Conservation (phyloP, 2,329 filamentous ascomycete genomes). For the Xylaria hypoxylon region DNA sequence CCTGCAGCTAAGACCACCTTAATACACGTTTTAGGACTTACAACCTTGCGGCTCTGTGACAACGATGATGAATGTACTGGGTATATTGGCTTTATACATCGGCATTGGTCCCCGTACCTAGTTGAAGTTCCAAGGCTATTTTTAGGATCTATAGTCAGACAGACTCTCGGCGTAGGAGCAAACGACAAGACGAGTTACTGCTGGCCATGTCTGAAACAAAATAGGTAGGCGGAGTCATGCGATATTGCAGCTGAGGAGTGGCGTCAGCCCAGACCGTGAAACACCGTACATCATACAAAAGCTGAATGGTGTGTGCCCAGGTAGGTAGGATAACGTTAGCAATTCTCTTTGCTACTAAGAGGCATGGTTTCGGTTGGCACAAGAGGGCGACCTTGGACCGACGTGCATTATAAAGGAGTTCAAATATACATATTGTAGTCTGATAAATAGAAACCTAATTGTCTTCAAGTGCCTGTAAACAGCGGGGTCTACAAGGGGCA, state of each 20-base stretch:
- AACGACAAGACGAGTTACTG: conserved; percentile 2
- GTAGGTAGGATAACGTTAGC: background rate
- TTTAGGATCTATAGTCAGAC: conserved; percentile 9
- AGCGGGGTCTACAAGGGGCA: background rate
- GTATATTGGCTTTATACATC: background rate
- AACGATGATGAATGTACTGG: background rate
- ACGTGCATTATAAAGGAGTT: background rate
- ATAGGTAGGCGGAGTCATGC: conserved; percentile 11
- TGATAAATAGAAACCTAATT: background rate
- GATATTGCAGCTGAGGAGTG: background rate
- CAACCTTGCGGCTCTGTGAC: background rate
- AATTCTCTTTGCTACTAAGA: background rate
- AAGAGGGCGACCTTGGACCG: conserved; percentile 11
- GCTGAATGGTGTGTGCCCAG: too few relatives aligned
- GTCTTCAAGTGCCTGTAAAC: background rate
- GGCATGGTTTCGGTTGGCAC: background rate
- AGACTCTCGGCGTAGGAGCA: conserved; percentile 3
- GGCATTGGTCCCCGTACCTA: background rate
- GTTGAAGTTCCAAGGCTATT: conserved; percentile 9
- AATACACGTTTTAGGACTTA: background rate
- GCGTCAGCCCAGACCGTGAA: conserved; percentile 3
- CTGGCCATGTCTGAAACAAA: conserved; percentile 23
- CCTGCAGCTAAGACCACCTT: background rate
- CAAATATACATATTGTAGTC: background rate
- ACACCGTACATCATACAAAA: background rate